Evolutionary conservation across 176 grass and related monocot genomes (phyloP).

Genomic region (Typha latifolia): DNA sequence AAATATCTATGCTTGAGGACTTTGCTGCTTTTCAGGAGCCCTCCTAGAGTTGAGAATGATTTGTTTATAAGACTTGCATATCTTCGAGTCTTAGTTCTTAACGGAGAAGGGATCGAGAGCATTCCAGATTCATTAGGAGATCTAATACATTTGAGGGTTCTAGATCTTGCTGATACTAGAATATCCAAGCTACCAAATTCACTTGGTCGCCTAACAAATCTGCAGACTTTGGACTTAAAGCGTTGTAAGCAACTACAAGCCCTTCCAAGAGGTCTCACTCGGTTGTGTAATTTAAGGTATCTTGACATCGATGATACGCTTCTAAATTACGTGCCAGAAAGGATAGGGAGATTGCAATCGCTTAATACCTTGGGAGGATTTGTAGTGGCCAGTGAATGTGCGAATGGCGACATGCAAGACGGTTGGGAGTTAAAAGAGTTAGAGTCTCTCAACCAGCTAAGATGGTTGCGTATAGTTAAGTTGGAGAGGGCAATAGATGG

Average conservation of each 20-base stretch:
- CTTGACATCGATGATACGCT: conserved; percentile 5
- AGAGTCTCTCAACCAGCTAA: background rate
- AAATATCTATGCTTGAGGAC: conserved; percentile 1
- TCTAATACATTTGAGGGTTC: conserved; percentile 10
- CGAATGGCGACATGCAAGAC: background rate
- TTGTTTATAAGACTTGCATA: background rate
- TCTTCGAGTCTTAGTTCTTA: conserved; percentile 25
- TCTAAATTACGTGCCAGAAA: conserved; percentile 10
- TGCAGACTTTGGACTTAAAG: background rate
- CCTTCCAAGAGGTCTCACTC: conserved; percentile 18
- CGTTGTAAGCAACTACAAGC: conserved; percentile 1
- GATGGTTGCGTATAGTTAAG: background rate
- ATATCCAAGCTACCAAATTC: conserved; percentile 19
- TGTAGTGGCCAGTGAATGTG: background rate
- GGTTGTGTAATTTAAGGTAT: conserved; percentile 11
- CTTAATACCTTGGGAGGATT: conserved; percentile 19
- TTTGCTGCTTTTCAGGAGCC: background rate
- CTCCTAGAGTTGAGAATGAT: conserved; percentile 3
- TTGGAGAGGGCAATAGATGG: conserved; percentile 17
- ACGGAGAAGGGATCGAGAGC: conserved; percentile 7
- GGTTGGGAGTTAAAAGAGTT: conserved; percentile 14
- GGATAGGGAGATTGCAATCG: conserved; percentile 19
- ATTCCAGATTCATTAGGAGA: conserved; percentile 19
- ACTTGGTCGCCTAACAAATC: background rate
- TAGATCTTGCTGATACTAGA: conserved; percentile 18